Base-by-base conservation (phyloP, 768 basidiomycete species). In the Boletus tomentosulus region DNA sequence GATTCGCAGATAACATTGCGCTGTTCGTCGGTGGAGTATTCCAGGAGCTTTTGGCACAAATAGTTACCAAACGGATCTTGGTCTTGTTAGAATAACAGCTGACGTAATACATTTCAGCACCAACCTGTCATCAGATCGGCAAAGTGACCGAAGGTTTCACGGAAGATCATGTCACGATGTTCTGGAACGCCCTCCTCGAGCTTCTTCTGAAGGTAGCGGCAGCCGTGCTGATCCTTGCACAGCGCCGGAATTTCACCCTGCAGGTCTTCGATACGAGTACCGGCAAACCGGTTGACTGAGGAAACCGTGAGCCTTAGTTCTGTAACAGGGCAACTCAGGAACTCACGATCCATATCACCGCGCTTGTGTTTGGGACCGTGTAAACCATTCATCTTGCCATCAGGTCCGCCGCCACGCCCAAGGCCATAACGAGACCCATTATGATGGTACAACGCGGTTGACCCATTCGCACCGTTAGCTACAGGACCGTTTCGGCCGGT, bases 201-300 rank as follows among this genome's bases (percentile, higher is more conserved):
- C 73, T 98, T 98, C 84, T 98, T 98, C 74, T 99, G 97, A 53
- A 99, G 75, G 68, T 98, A 99, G 34, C 97, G 84, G 67, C 97
- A 99, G 3, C 97, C 97, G 71, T 98, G 96, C 71, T 99, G 97
- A 71, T 99, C 97, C 70, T 98, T 98, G 83, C 97, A 98, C 16
- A 99, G 73, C 1, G 83, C 77, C 13, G 93, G 85, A 55, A 99
- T 96, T 71, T 99, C 96, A 54, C 96, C 96, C 60, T 89, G 87
- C 24, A 99, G 75, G 64, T 99, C 97, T 67, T 99, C 97, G 50
- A 99, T 78, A 41, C 94, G 86, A 30, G 93, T 95, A 7, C 96
- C 96, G 30, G 96, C 87, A 68, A 98, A 99, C 6, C 97, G 87
- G 74, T 99, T 99, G 72, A 95, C 94, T 15, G 2, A 19, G 16